Evolutionary conservation across 2,329 filamentous ascomycete species (phyloP), one percentile per base, ranked within the genome.

Genomic region (Hypomyces rosellus): DNA sequence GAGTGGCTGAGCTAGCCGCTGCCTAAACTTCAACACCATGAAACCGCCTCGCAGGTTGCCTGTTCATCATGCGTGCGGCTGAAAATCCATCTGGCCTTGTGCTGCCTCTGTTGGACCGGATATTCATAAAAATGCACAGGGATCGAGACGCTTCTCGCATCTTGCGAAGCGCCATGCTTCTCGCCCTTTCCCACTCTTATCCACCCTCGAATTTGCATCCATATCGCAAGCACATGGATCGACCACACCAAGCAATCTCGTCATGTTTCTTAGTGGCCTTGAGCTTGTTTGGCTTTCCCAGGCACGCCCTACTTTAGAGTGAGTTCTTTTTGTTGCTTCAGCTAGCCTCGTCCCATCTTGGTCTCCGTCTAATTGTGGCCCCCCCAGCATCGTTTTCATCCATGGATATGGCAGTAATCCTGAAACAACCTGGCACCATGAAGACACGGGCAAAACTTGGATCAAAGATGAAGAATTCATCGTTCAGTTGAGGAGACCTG

Each of bases 401-500:
- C 59, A 61, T 48, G 59, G 57, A 16, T 49, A 59, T 38, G 59
- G 59, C 3, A 49, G 54, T 1, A 52, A 53, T 16, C 46, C 56
- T 3, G 51, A 55, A 36, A 43, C 49, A 2, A 57, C 59, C 7
- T 61, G 59, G 59, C 52, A 61, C 18, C 55, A 61, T 36, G 55
- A 57, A 14, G 44, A 41, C 6, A 55, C 59, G 5, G 59, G 59
- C 3, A 61, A 61, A 41, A 56, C 52, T 9, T 61, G 59, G 59
- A 58, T 61, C 13, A 56, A 55, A 5, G 59, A 61, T 20, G 52
- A 53, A 12, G 59, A 60, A 14, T 61, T 61, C 12, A 48, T 61
- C 6, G 50, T 52, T 12, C 50, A 40, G 12, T 45, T 60, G 18
- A 45, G 45, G 14, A 46, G 53, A 22, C 52, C 49, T 3, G 50